A percentile compares a stretch with the other conserved stretches of the same genome.
Conservation (phyloP, 139 green algal species). For the Spirogloea muscicola region DNA sequence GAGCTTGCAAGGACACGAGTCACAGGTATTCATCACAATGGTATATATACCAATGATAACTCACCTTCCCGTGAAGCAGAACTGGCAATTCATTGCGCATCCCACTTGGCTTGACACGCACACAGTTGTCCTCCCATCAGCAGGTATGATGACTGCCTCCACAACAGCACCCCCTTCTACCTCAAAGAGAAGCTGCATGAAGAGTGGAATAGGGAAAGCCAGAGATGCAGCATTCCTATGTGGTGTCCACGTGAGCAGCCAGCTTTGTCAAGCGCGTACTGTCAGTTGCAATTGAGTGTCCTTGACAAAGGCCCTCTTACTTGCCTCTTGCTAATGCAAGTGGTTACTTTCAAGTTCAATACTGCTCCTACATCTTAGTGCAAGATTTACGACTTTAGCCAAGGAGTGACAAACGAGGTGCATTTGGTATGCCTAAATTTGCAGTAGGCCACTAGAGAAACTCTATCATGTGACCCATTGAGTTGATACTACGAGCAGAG, state of each 20-base stretch:
- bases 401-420: background rate
- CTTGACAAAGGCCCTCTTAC: no score
- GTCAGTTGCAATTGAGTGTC: conserved; percentile 39
- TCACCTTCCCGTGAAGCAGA: conserved; percentile 50
- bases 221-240: no score
- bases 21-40: background rate
- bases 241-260: background rate
- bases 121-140: conserved; percentile 9
- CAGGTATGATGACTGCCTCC: conserved; percentile 43
- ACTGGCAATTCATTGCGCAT: conserved; percentile 52
- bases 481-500: background rate
- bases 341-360: no score
- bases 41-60: no score
- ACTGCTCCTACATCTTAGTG: no score
- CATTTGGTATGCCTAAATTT: conserved; percentile 1
- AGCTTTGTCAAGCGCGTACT: conserved; percentile 1
- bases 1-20: background rate
- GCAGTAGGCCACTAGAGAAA: background rate
- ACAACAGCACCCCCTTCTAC: conserved; percentile 17
- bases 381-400: background rate
- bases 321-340: no score
- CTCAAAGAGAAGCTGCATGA: no score
- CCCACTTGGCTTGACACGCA: conserved; percentile 45
- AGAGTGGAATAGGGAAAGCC: no score
- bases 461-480: background rate